A percentile compares a stretch with the other conserved stretches of the same genome.
phyloP scores from a whole-genome alignment of 2,329 filamentous ascomycete species.

The Fusarium sp. region DNA sequence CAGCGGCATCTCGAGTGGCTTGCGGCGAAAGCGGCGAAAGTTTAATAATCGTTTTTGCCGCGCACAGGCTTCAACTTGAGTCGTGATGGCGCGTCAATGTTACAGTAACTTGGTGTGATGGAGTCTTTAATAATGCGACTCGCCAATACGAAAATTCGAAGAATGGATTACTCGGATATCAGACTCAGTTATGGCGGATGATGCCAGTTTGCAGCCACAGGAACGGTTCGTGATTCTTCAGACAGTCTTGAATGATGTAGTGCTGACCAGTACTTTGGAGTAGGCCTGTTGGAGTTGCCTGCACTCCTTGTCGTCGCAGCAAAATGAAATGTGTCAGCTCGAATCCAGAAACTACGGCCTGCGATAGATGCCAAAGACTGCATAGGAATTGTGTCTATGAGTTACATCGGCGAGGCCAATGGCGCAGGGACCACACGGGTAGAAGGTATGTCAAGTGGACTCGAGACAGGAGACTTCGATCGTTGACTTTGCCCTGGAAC shows the following conservation, averaged over 20 bases:
- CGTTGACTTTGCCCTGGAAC: not conserved
- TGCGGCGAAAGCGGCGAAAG: not conserved
- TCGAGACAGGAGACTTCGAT: not conserved
- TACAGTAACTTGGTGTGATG: too few species aligned
- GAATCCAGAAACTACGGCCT: not conserved
- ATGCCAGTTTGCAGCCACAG: not conserved
- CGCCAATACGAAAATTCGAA: not conserved
- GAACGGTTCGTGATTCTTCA: not conserved
- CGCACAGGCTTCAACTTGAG: not conserved
- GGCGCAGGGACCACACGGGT: not conserved
- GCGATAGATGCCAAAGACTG: slow-evolving; percentile 4
- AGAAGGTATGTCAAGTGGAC: not conserved
- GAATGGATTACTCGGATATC: not conserved
- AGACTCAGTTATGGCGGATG: not conserved
- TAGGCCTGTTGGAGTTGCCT: slow-evolving; percentile 7
- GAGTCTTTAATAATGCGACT: not conserved
- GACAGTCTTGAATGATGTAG: not conserved
- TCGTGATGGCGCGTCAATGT: not conserved
- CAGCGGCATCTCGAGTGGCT: not conserved
- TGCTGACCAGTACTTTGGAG: not conserved
- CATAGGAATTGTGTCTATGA: slow-evolving; percentile 6
- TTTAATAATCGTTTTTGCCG: not conserved
- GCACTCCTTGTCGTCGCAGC: not conserved
- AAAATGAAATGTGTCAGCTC: slow-evolving; percentile 24
- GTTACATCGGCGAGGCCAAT: not conserved